These are phyloP conservation scores for Dalbergia cochinchinensis DNA, from an alignment of 306 rosid genomes.

Conservation along the genomic window DNA sequence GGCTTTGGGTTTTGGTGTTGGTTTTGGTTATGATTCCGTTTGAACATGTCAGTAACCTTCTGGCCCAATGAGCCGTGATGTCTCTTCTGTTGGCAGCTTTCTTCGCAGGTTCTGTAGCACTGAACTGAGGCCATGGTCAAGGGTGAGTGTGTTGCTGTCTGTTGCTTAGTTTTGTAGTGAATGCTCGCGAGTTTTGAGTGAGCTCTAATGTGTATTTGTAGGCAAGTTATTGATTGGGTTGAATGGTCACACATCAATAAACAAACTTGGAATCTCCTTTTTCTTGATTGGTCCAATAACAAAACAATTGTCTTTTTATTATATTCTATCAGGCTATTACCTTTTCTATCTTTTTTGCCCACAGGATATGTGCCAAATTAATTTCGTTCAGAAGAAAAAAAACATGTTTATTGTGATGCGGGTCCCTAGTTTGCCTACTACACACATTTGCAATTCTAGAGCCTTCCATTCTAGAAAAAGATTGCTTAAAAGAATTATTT, in stretches of 20 bases:
- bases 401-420: background rate
- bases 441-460: background rate
- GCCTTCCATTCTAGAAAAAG: background rate
- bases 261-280: constrained; percentile 38
- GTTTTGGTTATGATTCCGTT: background rate
- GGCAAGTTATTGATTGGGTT: background rate
- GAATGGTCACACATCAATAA: background rate
- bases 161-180: background rate
- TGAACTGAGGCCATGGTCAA: constrained; percentile 46
- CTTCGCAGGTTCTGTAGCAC: constrained; percentile 39
- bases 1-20: constrained; percentile 4
- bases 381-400: background rate
- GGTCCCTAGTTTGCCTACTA: background rate
- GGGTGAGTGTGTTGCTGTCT: background rate
- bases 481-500: too few species aligned
- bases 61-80: constrained; percentile 33
- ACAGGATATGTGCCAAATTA: constrained; percentile 53
- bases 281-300: constrained; percentile 7
- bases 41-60: constrained; percentile 38
- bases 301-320: background rate
- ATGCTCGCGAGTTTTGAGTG: background rate
- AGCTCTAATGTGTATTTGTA: constrained; percentile 9
- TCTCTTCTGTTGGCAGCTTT: constrained; percentile 34
- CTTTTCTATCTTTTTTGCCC: constrained; percentile 29
- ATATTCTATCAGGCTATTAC: background rate